Base-by-base conservation (phyloP, 2,329 filamentous ascomycete genomes). In the Diaporthe humulicola region DNA sequence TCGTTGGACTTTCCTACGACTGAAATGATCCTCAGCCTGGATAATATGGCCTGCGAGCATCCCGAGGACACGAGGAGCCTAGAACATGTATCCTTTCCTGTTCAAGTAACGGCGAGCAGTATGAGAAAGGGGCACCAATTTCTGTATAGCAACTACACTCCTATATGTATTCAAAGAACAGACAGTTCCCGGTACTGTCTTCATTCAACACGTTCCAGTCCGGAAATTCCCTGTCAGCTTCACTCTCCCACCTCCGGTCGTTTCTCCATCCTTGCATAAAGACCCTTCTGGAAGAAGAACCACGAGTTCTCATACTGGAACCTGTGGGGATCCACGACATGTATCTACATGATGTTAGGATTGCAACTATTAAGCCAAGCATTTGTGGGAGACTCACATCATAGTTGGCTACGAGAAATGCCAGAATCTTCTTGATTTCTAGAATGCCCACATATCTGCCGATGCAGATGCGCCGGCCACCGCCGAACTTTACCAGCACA, bases 391-490 rank as follows among this genome's bases (percentile, higher is more conserved):
- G 6, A 76, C 77, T 77, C 66, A 82, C 80, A 48, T 81, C 76
- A 54, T 81, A 81, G 50, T 78, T 77, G 22, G 80, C 42, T n/a
- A 81, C 42, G 6, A 81, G 70, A 42, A 78, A 78, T 0, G 80
- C 72, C 6, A 82, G 56, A 9, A 82, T 38, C 74, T 82, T 82
- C 67, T 81, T 81, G 28, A 82, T 69, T 69, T 82, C 81, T 14
- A 82, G 57, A 22, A 81, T 77, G 10, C 77, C 80, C 36, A 82
- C 66, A 58, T 80, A 75, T 36, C 76, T 77, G 14, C 79, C 79
- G 8, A 80, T 71, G 71, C 79, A 81, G 28, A 80, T 75, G 5
- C 79, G 77, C n/a, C 77, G 67, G 2, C 79, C 79, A 52, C 78
- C 77, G 30, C 78, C 78, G 54, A 79, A 80, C 79, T 80, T 36